Evolutionary conservation across 202 grass and related monocot species (phyloP).

Genomic region (Dendrocalamus latiflorus): DNA sequence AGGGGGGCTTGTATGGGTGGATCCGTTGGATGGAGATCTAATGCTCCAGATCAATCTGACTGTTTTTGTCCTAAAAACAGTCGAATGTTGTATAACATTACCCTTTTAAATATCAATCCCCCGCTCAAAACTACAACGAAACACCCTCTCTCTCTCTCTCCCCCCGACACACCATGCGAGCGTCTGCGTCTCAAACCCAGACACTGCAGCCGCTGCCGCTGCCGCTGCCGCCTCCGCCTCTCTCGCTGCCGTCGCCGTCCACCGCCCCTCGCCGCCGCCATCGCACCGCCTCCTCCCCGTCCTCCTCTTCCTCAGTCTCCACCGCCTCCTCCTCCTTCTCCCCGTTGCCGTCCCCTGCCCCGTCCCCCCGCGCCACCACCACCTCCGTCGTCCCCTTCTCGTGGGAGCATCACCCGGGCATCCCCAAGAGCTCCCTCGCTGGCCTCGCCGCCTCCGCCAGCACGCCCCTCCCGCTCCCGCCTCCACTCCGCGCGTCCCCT

Average conservation of each 20-base stretch:
- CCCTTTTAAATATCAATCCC: not conserved
- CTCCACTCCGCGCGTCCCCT: not conserved
- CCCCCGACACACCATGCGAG: slow-evolving; percentile 9
- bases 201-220: slow-evolving; percentile 4
- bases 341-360: slow-evolving; percentile 18
- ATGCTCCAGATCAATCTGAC: too few species aligned
- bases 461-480: slow-evolving; percentile 39
- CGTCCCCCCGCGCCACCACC: slow-evolving; percentile 1
- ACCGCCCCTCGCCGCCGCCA: not conserved
- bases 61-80: too few species aligned
- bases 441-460: not conserved
- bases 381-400: slow-evolving; percentile 57
- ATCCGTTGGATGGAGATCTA: too few species aligned
- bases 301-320: slow-evolving; percentile 24
- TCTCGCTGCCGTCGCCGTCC: slow-evolving; percentile 21
- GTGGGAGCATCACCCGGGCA: slow-evolving; percentile 66
- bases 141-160: not conserved
- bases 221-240: slow-evolving; percentile 40
- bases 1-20: too few species aligned
- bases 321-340: slow-evolving; percentile 7
- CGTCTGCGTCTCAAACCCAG: slow-evolving; percentile 12
- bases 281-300: slow-evolving; percentile 9
- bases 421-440: slow-evolving; percentile 49
- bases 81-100: too few species aligned
- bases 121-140: not conserved